These are phyloP conservation scores for Penicillium sp. DNA, from an alignment of 2,329 filamentous ascomycete genomes.

Conservation along the genomic window DNA sequence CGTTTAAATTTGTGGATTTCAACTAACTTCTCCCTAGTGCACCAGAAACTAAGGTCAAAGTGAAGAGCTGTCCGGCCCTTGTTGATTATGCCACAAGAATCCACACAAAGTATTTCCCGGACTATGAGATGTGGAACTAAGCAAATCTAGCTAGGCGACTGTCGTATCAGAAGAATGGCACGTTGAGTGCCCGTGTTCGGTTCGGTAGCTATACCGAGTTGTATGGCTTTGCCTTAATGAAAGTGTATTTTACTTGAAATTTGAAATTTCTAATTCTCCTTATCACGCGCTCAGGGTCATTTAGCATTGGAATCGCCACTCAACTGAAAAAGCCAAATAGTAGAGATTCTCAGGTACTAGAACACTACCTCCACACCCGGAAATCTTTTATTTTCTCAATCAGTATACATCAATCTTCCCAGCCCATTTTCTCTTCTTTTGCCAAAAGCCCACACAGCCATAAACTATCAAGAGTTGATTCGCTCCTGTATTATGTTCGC, in stretches of 20 bases:
- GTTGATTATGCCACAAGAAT: conserved; percentile 64
- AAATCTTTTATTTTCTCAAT: background rate
- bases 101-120: conserved; percentile 62
- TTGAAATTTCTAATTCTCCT: background rate
- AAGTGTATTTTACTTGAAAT: background rate
- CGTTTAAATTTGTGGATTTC: background rate
- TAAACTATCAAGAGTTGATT: background rate
- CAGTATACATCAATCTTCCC: background rate
- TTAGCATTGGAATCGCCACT: too few relatives aligned
- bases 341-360: too few relatives aligned
- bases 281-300: background rate
- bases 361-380: too few relatives aligned
- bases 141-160: background rate
- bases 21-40: conserved; percentile 42
- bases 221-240: background rate
- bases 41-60: conserved; percentile 54
- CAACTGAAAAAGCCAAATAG: too few relatives aligned
- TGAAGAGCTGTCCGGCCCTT: conserved; percentile 57
- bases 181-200: too few relatives aligned
- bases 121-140: conserved; percentile 56
- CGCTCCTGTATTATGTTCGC: background rate
- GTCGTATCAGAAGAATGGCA: too few relatives aligned
- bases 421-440: background rate
- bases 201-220: too few relatives aligned
- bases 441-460: background rate